A percentile compares a stretch with the other conserved stretches of the same genome.
phyloP scores from a whole-genome alignment of 2,329 filamentous ascomycete genomes.

The Ophiosphaerella herpotricha region DNA sequence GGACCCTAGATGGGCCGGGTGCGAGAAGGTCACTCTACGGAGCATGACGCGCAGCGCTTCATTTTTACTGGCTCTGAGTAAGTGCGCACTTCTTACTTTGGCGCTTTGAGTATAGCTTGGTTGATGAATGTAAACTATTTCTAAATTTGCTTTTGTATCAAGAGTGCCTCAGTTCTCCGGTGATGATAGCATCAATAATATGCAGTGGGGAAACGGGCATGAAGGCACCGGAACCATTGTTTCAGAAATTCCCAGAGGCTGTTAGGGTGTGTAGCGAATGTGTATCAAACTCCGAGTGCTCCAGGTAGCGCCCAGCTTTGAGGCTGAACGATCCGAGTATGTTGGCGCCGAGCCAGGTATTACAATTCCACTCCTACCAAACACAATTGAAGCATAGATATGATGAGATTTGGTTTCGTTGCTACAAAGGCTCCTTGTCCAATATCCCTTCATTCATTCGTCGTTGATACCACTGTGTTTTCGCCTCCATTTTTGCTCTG shows the following conservation, averaged over 20 bases:
- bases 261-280: constrained; percentile 16
- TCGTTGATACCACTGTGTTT: neutral
- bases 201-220: constrained; percentile 7
- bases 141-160: constrained; percentile 2
- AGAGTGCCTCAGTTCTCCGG: neutral
- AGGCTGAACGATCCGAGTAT: neutral
- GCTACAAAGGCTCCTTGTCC: neutral
- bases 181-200: neutral
- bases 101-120: constrained; percentile 16
- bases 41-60: constrained; percentile 41
- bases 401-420: neutral
- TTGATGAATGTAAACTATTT: constrained; percentile 41
- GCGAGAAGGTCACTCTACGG: constrained; percentile 31
- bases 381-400: too few relatives aligned
- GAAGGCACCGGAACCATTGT: constrained; percentile 12
- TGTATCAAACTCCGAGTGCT: constrained; percentile 16
- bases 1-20: constrained; percentile 27
- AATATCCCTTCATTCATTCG: neutral
- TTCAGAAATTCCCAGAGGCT: constrained; percentile 18
- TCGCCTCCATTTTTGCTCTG: constrained; percentile 10
- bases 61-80: constrained; percentile 37
- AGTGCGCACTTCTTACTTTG: constrained; percentile 25
- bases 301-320: neutral
- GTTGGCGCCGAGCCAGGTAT: neutral
- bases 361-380: neutral